Base-by-base conservation (phyloP, 192 early-diverging fungal genomes). In the Umbelopsis sp. region DNA sequence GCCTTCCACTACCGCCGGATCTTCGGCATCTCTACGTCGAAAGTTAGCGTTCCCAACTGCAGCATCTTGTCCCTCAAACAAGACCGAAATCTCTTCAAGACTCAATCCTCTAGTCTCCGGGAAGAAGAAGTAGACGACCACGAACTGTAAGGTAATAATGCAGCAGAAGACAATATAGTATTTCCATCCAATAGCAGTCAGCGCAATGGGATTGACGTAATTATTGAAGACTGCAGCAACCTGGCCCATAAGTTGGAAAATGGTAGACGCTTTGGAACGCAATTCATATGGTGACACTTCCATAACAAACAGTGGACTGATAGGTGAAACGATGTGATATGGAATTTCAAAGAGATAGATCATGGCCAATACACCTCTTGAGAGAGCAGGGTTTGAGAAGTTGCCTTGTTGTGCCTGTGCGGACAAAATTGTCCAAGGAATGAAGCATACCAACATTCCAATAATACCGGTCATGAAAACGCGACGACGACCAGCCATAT, bases 101-200 rank as follows among this genome's bases (percentile, higher is more conserved):
- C 88, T 90, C 56, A 88, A 79, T 59, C 93, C 92, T 75, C 90
- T 93, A 52, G 92, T 95, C 82, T 96, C 95, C 4, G 93, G 93
- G 20, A 95, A 86, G 54, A 90, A 87, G 25, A 87, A 74, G 71
- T 85, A 90, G 34, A 86, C 80, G 20, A 67, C 66, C 4, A 67
- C n/a, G 22, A 67, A 44, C 24, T 67, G 41, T 3, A 43, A 44
- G 14, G 66, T 29, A 44, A 67, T 43, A 3, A 67, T 14, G 22
- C 41, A 43, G 14, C 38, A 44, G 29, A 71, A 71, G 2, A 71
- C 70, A 62, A 71, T 62, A 44, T 71, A 71, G 54, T 71, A 71
- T 26, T 45, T 71, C 70, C 70, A 71, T 4, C 22, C 21, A 14
- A 71, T 71, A 54, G 70, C 70, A 17, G 29, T 51, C 51, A 71